Base-by-base conservation (phyloP, 2,329 filamentous ascomycete genomes). In the Tricladium varicosporioides region DNA sequence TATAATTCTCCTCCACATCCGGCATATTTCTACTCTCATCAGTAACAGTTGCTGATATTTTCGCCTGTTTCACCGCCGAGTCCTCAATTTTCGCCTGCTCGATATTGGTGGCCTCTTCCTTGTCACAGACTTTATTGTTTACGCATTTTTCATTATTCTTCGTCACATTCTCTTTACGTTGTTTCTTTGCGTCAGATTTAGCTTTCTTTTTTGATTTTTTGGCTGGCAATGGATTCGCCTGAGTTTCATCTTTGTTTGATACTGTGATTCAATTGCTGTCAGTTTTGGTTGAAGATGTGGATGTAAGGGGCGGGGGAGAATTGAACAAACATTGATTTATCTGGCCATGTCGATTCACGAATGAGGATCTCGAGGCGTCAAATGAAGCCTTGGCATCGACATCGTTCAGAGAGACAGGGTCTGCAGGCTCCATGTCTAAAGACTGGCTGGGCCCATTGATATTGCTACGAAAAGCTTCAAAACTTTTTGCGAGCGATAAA, bases 101-200 rank as follows among this genome's bases (percentile, higher is more conserved):
- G 19, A 40, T 27, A 54, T 56, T 33, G 50, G 46, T 19, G 16
- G 15, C 40, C 16, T 46, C 48, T n/a, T 45, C 42, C 5, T 51
- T 54, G 53, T 72, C 72, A 5, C 69, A 67, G n/a, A 71, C 70
- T 33, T 69, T 65, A 40, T 72, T 72, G 44, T 70, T 71, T 55
- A 55, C 59, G 48, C 71, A 71, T 57, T 72, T 72, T 53, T 72
- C 69, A 19, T 64, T 63, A 49, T 71, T 71, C 48, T 64, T 63
- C 19, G 67, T 71, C 69, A 61, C 64, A 60, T 68, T 67, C 15
- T 57, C 18, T 50, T 67, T 67, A 8, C 62, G 56, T 36, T 58
- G 54, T 44, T 60, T 65, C 56, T 69, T 69, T 40, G 63, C 66
- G 52, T 65, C 64, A 8, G 60, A 53, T 53, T 69, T 69, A 14